phyloP scores from a whole-genome alignment of 192 early-diverging fungal genomes.

The Rhizophagus sp. region DNA sequence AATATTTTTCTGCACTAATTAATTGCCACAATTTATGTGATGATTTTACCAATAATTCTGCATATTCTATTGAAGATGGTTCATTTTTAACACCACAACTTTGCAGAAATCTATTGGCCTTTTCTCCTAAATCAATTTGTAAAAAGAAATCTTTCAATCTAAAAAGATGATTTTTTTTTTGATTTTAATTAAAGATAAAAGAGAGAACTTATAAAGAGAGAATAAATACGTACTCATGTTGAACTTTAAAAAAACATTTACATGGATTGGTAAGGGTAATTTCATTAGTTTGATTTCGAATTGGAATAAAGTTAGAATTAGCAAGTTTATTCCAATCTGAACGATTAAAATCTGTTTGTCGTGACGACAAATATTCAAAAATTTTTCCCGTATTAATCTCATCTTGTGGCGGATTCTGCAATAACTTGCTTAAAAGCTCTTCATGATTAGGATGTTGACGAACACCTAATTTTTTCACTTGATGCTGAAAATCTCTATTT shows the following conservation, averaged over 20 bases:
- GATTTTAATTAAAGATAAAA: too few species aligned
- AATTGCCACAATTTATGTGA: constrained; percentile 60
- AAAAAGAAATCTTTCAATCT: constrained; percentile 56
- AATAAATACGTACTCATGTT: constrained; percentile 1
- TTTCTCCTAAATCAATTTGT: constrained; percentile 68
- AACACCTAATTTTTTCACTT: constrained; percentile 68
- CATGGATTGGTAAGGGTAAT: too few species aligned
- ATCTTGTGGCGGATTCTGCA: constrained; percentile 30
- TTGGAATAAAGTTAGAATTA: constrained; percentile 65
- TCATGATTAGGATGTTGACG: constrained; percentile 52
- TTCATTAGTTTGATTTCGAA: constrained; percentile 4
- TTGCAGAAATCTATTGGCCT: constrained; percentile 75
- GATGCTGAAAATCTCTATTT: constrained; percentile 46
- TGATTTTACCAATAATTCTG: constrained; percentile 59
- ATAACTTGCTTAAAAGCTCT: constrained; percentile 42
- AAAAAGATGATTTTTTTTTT: constrained; percentile 37
- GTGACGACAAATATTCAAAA: constrained; percentile 69
- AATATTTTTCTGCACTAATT: constrained; percentile 61
- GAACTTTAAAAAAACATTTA: too few species aligned
- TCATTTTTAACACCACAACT: constrained; percentile 83
- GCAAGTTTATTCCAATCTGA: constrained; percentile 57
- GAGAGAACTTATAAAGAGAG: too few species aligned
- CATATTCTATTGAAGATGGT: constrained; percentile 73
- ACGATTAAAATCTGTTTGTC: constrained; percentile 57
- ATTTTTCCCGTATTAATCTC: constrained; percentile 48